A percentile compares a stretch with the other conserved stretches of the same genome.
Evolutionary conservation across 2,329 filamentous ascomycete species (phyloP).

Genomic region (Pseudogymnoascus sp.): DNA sequence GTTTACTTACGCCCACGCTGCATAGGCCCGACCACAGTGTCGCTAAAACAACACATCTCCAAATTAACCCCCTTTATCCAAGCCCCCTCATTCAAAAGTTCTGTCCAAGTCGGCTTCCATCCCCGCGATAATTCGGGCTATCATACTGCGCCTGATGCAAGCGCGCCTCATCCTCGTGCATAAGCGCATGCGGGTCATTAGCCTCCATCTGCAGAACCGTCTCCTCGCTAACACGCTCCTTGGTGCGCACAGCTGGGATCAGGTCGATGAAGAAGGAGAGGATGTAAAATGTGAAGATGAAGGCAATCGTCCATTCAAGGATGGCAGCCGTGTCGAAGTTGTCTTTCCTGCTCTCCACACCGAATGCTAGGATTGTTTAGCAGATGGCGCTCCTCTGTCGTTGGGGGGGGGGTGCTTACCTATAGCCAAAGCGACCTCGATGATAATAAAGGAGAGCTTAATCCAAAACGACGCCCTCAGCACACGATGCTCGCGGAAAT

Average conservation of each 20-base stretch:
- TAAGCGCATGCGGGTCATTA: constrained; percentile 17
- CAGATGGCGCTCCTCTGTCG: background rate
- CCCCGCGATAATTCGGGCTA: background rate
- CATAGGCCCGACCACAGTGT: background rate
- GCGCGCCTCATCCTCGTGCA: background rate
- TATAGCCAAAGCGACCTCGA: constrained; percentile 68
- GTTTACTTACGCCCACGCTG: background rate
- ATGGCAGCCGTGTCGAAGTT: background rate
- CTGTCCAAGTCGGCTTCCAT: constrained; percentile 6
- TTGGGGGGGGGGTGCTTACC: constrained; percentile 23
- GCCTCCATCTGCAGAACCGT: constrained; percentile 25
- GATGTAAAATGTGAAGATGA: constrained; percentile 84
- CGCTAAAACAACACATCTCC: background rate
- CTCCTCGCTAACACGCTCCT: constrained; percentile 15
- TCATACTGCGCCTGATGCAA: background rate
- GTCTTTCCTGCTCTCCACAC: background rate
- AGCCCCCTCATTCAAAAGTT: background rate
- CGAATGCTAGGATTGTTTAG: background rate
- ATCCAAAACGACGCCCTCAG: constrained; percentile 77
- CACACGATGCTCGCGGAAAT: constrained; percentile 68
- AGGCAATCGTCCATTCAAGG: constrained; percentile 68
- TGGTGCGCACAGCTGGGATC: constrained; percentile 52
- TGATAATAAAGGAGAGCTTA: constrained; percentile 76
- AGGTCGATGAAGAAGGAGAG: constrained; percentile 85
- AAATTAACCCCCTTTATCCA: background rate